Base-by-base conservation (phyloP, 2,329 filamentous ascomycete species). In the Fusarium siculi region DNA sequence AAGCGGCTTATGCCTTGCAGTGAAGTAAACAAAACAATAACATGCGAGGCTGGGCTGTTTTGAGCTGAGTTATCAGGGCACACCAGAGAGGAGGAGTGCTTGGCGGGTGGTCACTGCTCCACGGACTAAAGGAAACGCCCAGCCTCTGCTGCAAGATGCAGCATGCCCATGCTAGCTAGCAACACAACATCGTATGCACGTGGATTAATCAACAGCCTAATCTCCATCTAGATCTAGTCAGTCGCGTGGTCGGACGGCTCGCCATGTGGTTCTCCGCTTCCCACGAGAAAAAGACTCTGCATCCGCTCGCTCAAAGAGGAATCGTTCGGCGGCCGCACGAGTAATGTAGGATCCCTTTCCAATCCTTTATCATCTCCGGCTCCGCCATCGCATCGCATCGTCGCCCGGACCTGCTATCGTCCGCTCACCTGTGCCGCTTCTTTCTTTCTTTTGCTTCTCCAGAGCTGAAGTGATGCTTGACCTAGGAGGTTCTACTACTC, bases 261-360 rank as follows among this genome's bases (percentile, higher is more conserved):
- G 65, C 66, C 66, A 69, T 69, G 66, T 69, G 66, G 66, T 58
- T 69, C 65, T 69, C 66, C 66, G 65, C 66, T 69, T 52, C 28
- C 62, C 62, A 65, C 62, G 40, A 46, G 57, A 47, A 21, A 42
- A 65, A 62, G n/a, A 43, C 39, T 28, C 30, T 65, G 30, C 34
- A 60, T 28, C 37, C 25, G 37, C n/a, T 39, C 34, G 30, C 63
- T 68, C 19, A 43, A 68, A 59, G 25, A 63, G 67, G 67, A n/a
- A 59, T 65, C 34, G 55, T 57, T 58, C 46, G 28, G 53, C 59
- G 32, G 44, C 23, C 56, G 25, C 59, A 66, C 68, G 72, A 74
- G 72, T 74, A 74, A 74, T 74, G 71, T 21, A 32, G 42, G 55
- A 36, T 57, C 72, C 68, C 68, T 69, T 62, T 65, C 55, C 30